Conservation (phyloP, 2,329 filamentous ascomycete species). For the Trichophyton benhamiae region DNA sequence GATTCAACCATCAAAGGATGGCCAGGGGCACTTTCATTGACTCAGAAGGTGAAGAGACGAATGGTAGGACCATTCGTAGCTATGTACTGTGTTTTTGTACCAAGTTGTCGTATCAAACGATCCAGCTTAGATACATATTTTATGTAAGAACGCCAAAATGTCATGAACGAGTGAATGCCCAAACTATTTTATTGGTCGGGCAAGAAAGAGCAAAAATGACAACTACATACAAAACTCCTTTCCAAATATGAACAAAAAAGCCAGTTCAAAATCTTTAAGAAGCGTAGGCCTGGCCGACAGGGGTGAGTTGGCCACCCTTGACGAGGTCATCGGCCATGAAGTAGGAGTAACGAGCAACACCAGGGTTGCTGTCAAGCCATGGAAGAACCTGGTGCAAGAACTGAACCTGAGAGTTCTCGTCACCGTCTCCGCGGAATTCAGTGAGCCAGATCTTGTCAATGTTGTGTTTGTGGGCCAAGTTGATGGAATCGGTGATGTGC, state of each 20-base stretch:
- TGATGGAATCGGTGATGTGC: constrained; percentile 27
- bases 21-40: background rate
- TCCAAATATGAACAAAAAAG: background rate
- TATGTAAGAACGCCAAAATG: background rate
- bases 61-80: background rate
- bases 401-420: constrained; percentile 16
- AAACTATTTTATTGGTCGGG: background rate
- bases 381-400: constrained; percentile 30
- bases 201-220: background rate
- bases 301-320: constrained; percentile 7
- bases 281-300: constrained; percentile 22
- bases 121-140: background rate
- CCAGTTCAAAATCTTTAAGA: constrained; percentile 1
- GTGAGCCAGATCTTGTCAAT: constrained; percentile 36
- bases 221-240: background rate
- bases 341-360: constrained; percentile 33
- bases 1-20: background rate
- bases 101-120: background rate
- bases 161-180: background rate
- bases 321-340: constrained; percentile 20
- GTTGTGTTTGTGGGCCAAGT: constrained; percentile 22
- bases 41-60: background rate
- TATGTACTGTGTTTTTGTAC: background rate
- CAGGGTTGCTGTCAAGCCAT: constrained; percentile 29
- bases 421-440: constrained; percentile 30